Conservation (phyloP, 495 filamentous ascomycete genomes). For the Penicillium ochrochloron region DNA sequence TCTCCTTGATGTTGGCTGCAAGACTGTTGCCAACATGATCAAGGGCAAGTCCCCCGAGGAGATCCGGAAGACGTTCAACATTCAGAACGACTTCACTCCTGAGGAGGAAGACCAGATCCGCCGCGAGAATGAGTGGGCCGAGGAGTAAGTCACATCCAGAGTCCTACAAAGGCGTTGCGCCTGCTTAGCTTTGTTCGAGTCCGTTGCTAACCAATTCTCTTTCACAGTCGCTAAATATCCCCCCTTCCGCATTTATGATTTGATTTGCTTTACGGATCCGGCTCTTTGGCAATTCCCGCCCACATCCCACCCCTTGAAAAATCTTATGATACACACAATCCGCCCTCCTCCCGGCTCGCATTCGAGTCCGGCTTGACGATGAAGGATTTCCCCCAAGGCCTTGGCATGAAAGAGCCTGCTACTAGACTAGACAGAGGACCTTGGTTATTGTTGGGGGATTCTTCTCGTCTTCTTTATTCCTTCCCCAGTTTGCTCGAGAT, state of each 20-base stretch:
- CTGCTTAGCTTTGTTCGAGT: background rate
- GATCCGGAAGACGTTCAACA: slow-evolving; percentile 78
- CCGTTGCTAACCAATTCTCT: background rate
- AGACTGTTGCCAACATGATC: slow-evolving; percentile 75
- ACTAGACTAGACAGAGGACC: background rate
- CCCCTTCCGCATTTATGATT: background rate
- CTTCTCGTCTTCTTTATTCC: background rate
- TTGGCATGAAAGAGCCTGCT: background rate
- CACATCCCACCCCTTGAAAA: background rate
- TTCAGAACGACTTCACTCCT: slow-evolving; percentile 75
- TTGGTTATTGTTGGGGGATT: background rate
- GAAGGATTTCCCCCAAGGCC: background rate
- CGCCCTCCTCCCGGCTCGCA: background rate
- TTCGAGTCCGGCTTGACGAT: background rate
- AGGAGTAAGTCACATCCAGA: slow-evolving; percentile 55
- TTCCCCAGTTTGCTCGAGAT: background rate
- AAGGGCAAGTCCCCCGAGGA: slow-evolving; percentile 75
- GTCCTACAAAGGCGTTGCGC: background rate
- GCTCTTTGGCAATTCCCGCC: background rate
- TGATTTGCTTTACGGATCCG: background rate
- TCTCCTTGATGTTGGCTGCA: slow-evolving; percentile 70
- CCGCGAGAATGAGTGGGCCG: slow-evolving; percentile 75
- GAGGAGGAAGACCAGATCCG: slow-evolving; percentile 77
- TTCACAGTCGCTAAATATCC: background rate
- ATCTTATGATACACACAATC: background rate